A percentile compares a stretch with the other conserved stretches of the same genome.
Conservation (phyloP, 495 filamentous ascomycete species). For the Penicillium flavigenum region DNA sequence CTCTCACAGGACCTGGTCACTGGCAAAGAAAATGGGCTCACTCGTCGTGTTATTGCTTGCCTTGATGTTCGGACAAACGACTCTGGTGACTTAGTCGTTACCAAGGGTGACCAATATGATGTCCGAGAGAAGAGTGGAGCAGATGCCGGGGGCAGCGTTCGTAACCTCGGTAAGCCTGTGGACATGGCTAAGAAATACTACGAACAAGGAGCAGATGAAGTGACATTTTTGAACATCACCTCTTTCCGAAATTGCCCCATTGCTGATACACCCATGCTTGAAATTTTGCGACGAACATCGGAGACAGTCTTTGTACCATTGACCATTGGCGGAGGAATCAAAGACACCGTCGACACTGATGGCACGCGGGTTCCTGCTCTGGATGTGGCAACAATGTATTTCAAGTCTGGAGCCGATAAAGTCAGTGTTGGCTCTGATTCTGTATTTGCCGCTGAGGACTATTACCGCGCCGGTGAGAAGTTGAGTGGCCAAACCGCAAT, state of each 20-base stretch:
- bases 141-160: conserved; percentile 66
- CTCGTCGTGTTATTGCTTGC: conserved; percentile 88
- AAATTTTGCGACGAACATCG: conserved; percentile 80
- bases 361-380: conserved; percentile 84
- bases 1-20: conserved; percentile 30
- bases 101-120: conserved; percentile 98
- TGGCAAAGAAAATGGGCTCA: conserved; percentile 63
- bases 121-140: conserved; percentile 82
- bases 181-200: conserved; percentile 94
- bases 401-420: conserved; percentile 97
- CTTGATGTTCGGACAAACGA: conserved; percentile 97
- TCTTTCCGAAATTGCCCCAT: conserved; percentile 93
- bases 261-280: conserved; percentile 91
- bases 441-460: conserved; percentile 88
- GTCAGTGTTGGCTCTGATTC: conserved; percentile 97
- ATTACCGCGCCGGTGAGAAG: conserved; percentile 63
- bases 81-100: conserved; percentile 90
- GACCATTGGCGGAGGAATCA: conserved; percentile 92
- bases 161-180: conserved; percentile 94
- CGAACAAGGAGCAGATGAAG: conserved; percentile 92
- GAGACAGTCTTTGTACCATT: conserved; percentile 96
- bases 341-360: conserved; percentile 84
- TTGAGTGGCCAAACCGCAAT: conserved; percentile 83
- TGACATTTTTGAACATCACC: conserved; percentile 97
- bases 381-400: conserved; percentile 94